A percentile compares a stretch with the other conserved stretches of the same genome.
phyloP scores from a whole-genome alignment of 345 rosid species.

The Pistacia atlantica region DNA sequence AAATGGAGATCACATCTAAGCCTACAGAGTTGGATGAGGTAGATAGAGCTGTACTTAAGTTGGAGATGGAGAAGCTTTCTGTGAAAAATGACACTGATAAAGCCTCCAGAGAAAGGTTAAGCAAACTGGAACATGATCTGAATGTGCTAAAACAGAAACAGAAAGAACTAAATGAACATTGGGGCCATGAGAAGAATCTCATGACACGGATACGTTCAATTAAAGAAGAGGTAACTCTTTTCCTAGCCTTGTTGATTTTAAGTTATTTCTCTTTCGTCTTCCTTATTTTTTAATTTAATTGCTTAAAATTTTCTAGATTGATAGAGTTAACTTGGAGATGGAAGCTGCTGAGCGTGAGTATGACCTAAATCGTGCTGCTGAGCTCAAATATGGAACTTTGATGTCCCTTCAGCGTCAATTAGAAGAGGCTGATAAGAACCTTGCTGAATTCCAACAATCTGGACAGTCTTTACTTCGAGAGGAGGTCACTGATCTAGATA shows the following conservation, averaged over 20 bases:
- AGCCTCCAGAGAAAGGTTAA: conserved; percentile 83
- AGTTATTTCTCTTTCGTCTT: background rate
- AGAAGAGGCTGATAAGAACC: conserved; percentile 86
- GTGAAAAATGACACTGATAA: conserved; percentile 80
- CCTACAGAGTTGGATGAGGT: conserved; percentile 90
- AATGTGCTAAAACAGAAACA: conserved; percentile 63
- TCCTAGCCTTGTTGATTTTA: background rate
- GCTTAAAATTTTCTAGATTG: conserved; percentile 54
- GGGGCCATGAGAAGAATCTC: conserved; percentile 74
- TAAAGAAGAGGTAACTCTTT: conserved; percentile 76
- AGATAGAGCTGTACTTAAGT: conserved; percentile 79
- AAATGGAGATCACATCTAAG: conserved; percentile 97
- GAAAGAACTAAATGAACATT: conserved; percentile 69
- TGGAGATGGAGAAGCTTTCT: conserved; percentile 96
- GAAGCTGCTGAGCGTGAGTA: conserved; percentile 97
- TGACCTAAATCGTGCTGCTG: conserved; percentile 83
- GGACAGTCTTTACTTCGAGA: conserved; percentile 84
- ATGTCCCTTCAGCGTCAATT: conserved; percentile 86
- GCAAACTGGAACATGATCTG: conserved; percentile 75
- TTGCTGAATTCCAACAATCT: conserved; percentile 59
- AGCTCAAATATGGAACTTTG: conserved; percentile 88
- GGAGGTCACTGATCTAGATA: conserved; percentile 89
- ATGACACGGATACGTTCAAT: conserved; percentile 75
- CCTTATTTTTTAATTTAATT: conserved; percentile 9
- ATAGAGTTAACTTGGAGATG: conserved; percentile 85